phyloP scores from a whole-genome alignment of 2,329 filamentous ascomycete genomes.

The Neurospora crassa region DNA sequence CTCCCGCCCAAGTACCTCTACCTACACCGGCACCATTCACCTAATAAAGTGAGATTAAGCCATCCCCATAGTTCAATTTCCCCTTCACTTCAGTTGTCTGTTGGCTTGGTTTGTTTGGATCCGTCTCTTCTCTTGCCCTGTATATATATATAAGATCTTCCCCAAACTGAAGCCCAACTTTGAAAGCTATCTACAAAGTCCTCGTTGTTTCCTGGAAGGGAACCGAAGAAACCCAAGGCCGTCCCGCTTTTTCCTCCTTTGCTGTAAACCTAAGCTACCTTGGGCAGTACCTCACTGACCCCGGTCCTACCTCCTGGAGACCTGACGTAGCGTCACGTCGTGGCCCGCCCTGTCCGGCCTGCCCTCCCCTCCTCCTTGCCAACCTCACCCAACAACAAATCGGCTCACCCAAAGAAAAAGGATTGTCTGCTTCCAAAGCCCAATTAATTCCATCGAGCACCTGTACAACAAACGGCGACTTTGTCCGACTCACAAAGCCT shows the following conservation, averaged over 20 bases:
- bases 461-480: not conserved
- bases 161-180: not conserved
- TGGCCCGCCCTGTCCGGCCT: not conserved
- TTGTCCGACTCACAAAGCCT: not conserved
- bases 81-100: not conserved
- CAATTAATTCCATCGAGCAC: not conserved
- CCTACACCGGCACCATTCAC: not conserved
- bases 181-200: too few relatives aligned
- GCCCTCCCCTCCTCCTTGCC: not conserved
- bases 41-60: not conserved
- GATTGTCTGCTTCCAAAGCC: not conserved
- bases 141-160: not conserved
- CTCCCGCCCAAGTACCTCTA: not conserved
- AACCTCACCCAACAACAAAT: not conserved
- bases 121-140: not conserved
- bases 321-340: not conserved
- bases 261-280: not conserved
- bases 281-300: not conserved
- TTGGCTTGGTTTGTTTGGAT: not conserved
- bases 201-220: too few relatives aligned
- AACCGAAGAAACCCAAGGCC: not conserved
- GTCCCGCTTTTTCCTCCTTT: not conserved
- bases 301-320: not conserved
- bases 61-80: not conserved
- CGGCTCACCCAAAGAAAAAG: not conserved